These are phyloP conservation scores for Posidonia australis DNA, from an alignment of 106 monocot genomes.

Conservation along the genomic window DNA sequence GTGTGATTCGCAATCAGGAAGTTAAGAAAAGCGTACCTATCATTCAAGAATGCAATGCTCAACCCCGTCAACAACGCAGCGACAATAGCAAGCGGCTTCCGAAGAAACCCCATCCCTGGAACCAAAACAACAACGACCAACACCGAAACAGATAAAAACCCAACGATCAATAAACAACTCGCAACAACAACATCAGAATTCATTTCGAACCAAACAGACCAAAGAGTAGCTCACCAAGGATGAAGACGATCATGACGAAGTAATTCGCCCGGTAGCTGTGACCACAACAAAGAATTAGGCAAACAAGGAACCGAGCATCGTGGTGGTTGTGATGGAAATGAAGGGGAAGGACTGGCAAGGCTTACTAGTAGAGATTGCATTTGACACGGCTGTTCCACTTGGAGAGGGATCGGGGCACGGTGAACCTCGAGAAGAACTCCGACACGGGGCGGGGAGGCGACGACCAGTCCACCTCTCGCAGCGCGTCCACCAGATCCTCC, in stretches of 20 bases:
- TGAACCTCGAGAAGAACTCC: constrained; percentile 92
- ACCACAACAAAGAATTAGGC: background rate
- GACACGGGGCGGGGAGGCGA: constrained; percentile 74
- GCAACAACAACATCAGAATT: too few relatives aligned
- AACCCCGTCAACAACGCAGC: constrained; percentile 17
- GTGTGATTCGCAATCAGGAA: background rate
- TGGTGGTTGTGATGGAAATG: background rate
- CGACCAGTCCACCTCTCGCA: constrained; percentile 89
- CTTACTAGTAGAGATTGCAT: constrained; percentile 96
- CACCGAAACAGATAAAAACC: too few relatives aligned
- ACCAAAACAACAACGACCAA: background rate
- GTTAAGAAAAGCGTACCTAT: constrained; percentile 9
- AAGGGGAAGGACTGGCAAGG: background rate
- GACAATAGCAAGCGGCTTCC: constrained; percentile 24
- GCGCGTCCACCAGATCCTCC: constrained; percentile 85
- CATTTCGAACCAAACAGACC: constrained; percentile 1
- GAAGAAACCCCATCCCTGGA: constrained; percentile 24
- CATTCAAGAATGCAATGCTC: constrained; percentile 28
- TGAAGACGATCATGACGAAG: constrained; percentile 60
- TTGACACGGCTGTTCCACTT: constrained; percentile 93
- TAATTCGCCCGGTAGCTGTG: constrained; percentile 56
- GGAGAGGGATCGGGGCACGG: constrained; percentile 71
- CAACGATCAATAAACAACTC: too few relatives aligned
- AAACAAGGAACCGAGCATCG: background rate
- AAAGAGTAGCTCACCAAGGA: too few relatives aligned